Percentiles rank a stretch among this genome's conserved stretches.
phyloP scores from a whole-genome alignment of 352 stramenopile genomes.

The Detonula confervacea region DNA sequence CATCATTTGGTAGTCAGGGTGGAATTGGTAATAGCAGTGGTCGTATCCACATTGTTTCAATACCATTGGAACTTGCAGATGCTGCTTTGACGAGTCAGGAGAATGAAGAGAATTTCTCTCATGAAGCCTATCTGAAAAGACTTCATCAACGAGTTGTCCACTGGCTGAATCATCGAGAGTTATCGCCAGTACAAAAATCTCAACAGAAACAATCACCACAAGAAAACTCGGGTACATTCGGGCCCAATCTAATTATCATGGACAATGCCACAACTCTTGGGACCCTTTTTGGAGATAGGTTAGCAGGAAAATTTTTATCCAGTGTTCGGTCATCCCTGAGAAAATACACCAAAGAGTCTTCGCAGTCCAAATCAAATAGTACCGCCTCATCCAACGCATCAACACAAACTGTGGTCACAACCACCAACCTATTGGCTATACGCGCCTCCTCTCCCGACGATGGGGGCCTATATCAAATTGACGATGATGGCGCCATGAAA shows the following conservation, averaged over 20 bases:
- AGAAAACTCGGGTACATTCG: conserved; percentile 10
- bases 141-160: conserved; percentile 41
- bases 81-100: conserved; percentile 23
- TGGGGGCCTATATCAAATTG: conserved; percentile 36
- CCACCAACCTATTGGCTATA: conserved; percentile 32
- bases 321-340: conserved; percentile 28
- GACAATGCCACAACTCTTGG: conserved; percentile 63
- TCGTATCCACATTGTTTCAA: conserved; percentile 32
- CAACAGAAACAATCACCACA: conserved; percentile 5
- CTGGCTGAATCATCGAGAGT: conserved; percentile 41
- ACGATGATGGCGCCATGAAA: conserved; percentile 17
- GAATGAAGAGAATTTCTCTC: conserved; percentile 19
- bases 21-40: conserved; percentile 9
- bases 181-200: conserved; percentile 8
- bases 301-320: conserved; percentile 34
- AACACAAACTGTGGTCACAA: conserved; percentile 1
- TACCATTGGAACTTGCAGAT: conserved; percentile 50
- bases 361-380: neutral
- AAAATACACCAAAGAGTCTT: conserved; percentile 4
- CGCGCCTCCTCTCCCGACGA: conserved; percentile 35
- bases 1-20: neutral
- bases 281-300: conserved; percentile 29
- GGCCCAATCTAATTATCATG: conserved; percentile 61
- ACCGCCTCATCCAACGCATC: neutral
- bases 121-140: conserved; percentile 49